Evolutionary conservation across 31 red algal species (phyloP).

Genomic region (Endocladia muricata): DNA sequence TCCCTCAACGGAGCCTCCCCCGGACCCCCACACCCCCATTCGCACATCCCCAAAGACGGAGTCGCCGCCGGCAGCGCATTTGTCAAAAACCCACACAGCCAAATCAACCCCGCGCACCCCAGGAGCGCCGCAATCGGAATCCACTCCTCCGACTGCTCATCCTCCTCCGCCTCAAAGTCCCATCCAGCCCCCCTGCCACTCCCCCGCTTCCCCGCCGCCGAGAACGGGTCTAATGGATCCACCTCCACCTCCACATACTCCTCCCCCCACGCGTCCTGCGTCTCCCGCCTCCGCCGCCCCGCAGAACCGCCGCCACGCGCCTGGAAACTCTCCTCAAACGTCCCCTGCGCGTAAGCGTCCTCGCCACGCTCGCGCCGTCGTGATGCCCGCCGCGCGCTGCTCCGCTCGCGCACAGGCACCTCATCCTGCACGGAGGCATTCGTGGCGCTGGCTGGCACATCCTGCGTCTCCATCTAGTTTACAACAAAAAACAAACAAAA

Average conservation of each 20-base stretch:
- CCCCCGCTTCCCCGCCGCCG: conserved; percentile 16
- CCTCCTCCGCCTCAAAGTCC: conserved; percentile 10
- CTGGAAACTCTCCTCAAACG: conserved; percentile 23
- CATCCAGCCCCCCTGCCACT: background rate
- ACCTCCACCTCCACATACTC: conserved; percentile 61
- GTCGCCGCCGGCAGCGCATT: conserved; percentile 51
- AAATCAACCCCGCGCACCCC: conserved; percentile 47
- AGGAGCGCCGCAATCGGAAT: conserved; percentile 39
- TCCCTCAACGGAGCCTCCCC: too few species aligned
- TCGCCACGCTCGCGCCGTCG: background rate
- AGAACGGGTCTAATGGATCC: conserved; percentile 61
- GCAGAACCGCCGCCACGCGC: background rate
- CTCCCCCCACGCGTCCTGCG: conserved; percentile 7
- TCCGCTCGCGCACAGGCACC: conserved; percentile 28
- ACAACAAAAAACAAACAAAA: background rate
- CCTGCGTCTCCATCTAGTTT: background rate
- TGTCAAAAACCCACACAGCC: conserved; percentile 42
- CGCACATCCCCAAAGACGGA: conserved; percentile 46
- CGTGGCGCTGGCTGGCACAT: background rate
- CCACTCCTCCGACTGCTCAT: conserved; percentile 31
- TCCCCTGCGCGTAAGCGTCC: background rate
- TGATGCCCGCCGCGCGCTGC: conserved; percentile 2
- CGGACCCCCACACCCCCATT: background rate
- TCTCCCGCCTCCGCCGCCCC: background rate
- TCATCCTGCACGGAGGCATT: background rate